Evolutionary conservation across 2,329 filamentous ascomycete species (phyloP).

Genomic region (Alternaria sp.): DNA sequence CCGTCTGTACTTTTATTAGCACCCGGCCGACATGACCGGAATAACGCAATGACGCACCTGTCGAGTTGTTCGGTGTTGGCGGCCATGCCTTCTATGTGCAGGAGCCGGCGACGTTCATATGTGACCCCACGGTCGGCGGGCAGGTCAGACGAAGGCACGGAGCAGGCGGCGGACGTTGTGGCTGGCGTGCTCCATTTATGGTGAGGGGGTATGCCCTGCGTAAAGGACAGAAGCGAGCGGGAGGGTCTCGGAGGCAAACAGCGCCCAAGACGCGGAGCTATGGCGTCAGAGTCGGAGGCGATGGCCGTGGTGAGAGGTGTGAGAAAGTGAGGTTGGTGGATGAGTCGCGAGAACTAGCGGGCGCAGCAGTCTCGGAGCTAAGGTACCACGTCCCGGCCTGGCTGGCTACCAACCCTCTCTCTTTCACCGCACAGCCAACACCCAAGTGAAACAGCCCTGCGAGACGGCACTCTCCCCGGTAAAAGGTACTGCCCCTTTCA

Average conservation of each 20-base stretch:
- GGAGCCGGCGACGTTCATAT: constrained; percentile 38
- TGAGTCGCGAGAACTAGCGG: constrained; percentile 18
- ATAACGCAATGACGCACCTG: constrained; percentile 51
- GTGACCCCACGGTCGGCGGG: constrained; percentile 60
- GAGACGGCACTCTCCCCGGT: constrained; percentile 10
- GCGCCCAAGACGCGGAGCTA: constrained; percentile 32
- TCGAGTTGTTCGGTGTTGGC: constrained; percentile 58
- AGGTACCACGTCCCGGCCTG: constrained; percentile 2
- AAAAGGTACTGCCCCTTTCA: constrained; percentile 37
- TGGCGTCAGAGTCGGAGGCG: constrained; percentile 18
- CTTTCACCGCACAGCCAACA: background rate
- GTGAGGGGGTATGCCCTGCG: constrained; percentile 39
- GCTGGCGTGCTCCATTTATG: constrained; percentile 66
- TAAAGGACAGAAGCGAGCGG: constrained; percentile 42
- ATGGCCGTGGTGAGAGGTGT: constrained; percentile 16
- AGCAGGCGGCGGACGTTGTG: constrained; percentile 54
- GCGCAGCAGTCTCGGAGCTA: constrained; percentile 13
- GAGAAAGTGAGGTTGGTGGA: constrained; percentile 19
- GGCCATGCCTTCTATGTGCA: constrained; percentile 50
- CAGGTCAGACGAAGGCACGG: constrained; percentile 65
- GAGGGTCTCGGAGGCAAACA: constrained; percentile 27
- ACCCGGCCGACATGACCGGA: background rate
- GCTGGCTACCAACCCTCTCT: background rate
- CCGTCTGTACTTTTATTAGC: constrained; percentile 43
- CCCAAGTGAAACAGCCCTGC: constrained; percentile 7